Evolutionary conservation across 306 rosid species (phyloP).

Genomic region (Senna tora): DNA sequence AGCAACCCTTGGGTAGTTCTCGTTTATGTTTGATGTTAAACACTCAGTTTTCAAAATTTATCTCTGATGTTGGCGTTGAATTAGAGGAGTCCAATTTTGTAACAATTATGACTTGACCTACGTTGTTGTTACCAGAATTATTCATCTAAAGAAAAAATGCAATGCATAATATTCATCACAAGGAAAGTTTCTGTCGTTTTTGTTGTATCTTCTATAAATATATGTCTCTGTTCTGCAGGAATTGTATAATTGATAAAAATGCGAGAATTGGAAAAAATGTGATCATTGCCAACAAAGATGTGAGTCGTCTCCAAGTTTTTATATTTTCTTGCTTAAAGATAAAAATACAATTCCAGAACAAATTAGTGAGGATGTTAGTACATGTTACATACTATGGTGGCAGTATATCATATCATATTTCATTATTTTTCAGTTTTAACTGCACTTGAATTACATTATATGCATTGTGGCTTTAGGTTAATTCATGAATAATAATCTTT

Average conservation of each 20-base stretch:
- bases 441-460: neutral
- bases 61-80: neutral
- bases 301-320: slow-evolving; percentile 32
- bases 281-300: slow-evolving; percentile 56
- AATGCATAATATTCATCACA: neutral
- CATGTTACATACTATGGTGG: neutral
- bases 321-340: neutral
- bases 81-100: neutral
- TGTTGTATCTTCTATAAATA: neutral
- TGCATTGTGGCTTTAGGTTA: neutral
- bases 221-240: slow-evolving; percentile 41
- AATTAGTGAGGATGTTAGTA: neutral
- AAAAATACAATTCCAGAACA: neutral
- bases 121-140: neutral
- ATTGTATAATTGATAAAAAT: slow-evolving; percentile 59
- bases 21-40: slow-evolving; percentile 1
- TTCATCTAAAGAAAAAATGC: slow-evolving; percentile 6
- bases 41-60: neutral
- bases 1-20: neutral
- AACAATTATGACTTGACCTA: slow-evolving; percentile 15
- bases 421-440: neutral
- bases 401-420: neutral
- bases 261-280: slow-evolving; percentile 59
- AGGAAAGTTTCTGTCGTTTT: slow-evolving; percentile 8
- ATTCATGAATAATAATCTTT: neutral